Conservation (phyloP, 2,329 filamentous ascomycete genomes). For the Talaromyces amestolkiae region DNA sequence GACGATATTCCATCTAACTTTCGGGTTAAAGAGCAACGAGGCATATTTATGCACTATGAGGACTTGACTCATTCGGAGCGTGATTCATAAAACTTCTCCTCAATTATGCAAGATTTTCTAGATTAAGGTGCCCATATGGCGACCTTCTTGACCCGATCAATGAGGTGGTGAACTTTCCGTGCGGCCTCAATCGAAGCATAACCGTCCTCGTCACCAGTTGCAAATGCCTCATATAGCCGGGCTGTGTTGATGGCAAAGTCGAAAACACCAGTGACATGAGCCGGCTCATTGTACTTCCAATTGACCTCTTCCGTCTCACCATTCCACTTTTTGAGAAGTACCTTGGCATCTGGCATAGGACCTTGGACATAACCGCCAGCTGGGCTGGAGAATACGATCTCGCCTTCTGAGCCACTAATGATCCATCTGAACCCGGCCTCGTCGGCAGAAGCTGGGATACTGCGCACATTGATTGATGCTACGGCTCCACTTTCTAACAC, state of each 20-base stretch:
- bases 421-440: slow-evolving; percentile 14
- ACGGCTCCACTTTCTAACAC: slow-evolving; percentile 13
- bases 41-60: neutral
- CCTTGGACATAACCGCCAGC: slow-evolving; percentile 5
- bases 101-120: neutral
- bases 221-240: slow-evolving; percentile 18
- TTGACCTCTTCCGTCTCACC: slow-evolving; percentile 8
- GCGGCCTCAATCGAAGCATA: slow-evolving; percentile 17
- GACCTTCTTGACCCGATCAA: slow-evolving; percentile 12
- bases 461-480: slow-evolving; percentile 15
- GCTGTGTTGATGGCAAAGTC: slow-evolving; percentile 11
- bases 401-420: slow-evolving; percentile 17
- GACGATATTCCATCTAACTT: neutral
- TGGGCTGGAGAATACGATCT: slow-evolving; percentile 11
- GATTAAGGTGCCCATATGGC: slow-evolving; percentile 17
- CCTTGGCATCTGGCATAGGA: neutral
- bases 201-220: slow-evolving; percentile 9
- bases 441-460: neutral
- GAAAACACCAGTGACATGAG: neutral
- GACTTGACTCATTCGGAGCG: too few relatives aligned
- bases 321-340: slow-evolving; percentile 14
- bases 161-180: slow-evolving; percentile 14
- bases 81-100: too few relatives aligned
- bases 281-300: slow-evolving; percentile 3
- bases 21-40: neutral